Base-by-base conservation (phyloP, 768 basidiomycete genomes). In the Gelatoporia subvermispora region DNA sequence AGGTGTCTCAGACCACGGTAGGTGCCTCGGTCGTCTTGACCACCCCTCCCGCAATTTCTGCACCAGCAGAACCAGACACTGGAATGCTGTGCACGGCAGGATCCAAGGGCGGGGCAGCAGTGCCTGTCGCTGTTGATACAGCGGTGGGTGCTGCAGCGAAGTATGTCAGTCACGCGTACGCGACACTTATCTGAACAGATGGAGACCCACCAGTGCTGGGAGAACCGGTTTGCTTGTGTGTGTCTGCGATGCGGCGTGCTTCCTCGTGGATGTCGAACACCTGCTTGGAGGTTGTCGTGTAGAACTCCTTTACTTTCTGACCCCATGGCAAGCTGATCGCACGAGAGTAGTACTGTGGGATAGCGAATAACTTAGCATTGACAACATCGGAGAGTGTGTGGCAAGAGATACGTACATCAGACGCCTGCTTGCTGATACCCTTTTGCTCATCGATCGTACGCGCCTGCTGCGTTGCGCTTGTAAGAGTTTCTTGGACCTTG, bases 191-290 rank as follows among this genome's bases (percentile, higher is more conserved):
- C n/a, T n/a, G n/a, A n/a, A n/a, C n/a, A n/a, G n/a, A n/a, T n/a
- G n/a, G n/a, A 36, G 15, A 41, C 24, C 11, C 41, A 20, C 21
- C n/a, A 9, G 21, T 5, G 5, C 20, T 25, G 41, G 23, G 24
- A 28, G 39, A 20, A 31, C 47, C 45, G 11, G 47, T 17, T 22
- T 64, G 48, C 60, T 86, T 84, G 55, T 87, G 77, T 47, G 72
- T 65, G 22, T 75, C 76, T 22, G 83, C 81, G 59, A 97, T 90
- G 24, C 94, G 81, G 51, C 75, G 72, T 2, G 94, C 94, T 68
- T 97, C 94, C 60, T 93, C 90, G 62, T 96, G 93, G 41, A 97
- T 93, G 62, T 97, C 93, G 17, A 77, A 60, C 22, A 91, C 84
- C 66, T 94, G 89, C 71, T 96, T 97, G 17, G 84, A 75, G 8